phyloP scores from a whole-genome alignment of 371 early-diverging fungal genomes.

The Rozella allomycis region DNA sequence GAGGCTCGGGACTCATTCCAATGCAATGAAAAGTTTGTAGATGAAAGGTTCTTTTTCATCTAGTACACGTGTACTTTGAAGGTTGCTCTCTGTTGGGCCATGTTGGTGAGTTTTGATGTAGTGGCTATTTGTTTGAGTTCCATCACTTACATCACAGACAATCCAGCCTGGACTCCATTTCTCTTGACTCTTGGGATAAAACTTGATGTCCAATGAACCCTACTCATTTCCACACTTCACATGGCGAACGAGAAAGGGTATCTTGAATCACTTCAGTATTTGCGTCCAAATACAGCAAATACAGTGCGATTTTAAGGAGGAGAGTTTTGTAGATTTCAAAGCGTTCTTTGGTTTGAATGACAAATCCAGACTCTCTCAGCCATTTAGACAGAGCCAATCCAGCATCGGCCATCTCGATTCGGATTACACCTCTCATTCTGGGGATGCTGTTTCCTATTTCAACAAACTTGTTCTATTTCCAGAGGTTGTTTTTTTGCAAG shows the following conservation, averaged over 20 bases:
- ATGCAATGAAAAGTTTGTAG: slow-evolving; percentile 4
- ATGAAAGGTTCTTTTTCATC: slow-evolving; percentile 3
- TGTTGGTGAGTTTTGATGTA: slow-evolving; percentile 6
- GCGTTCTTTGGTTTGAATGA: slow-evolving; percentile 1
- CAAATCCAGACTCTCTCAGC: no score
- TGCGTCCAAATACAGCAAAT: slow-evolving; percentile 6
- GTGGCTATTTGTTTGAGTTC: slow-evolving; percentile 1
- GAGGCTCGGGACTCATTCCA: slow-evolving; percentile 3
- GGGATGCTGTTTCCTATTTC: no score
- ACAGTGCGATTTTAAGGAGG: slow-evolving; percentile 3
- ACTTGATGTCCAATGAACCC: slow-evolving; percentile 3
- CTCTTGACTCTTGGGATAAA: slow-evolving; percentile 4
- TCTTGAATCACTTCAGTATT: slow-evolving; percentile 5
- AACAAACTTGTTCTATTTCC: no score
- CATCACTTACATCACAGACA: slow-evolving; percentile 4
- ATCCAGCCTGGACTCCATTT: slow-evolving; percentile 5
- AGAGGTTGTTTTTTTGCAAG: no score
- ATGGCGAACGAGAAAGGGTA: slow-evolving; percentile 5
- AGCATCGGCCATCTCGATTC: no score
- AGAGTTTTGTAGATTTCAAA: slow-evolving; percentile 4
- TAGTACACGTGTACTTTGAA: slow-evolving; percentile 2
- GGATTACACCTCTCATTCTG: no score
- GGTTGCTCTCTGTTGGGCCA: slow-evolving; percentile 4
- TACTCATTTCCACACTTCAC: slow-evolving; percentile 4
- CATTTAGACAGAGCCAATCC: no score